A percentile compares a stretch with the other conserved stretches of the same genome.
These are phyloP conservation scores for Naganishia cerealis DNA, from an alignment of 1,284 basidiomycete species.

Conservation along the genomic window DNA sequence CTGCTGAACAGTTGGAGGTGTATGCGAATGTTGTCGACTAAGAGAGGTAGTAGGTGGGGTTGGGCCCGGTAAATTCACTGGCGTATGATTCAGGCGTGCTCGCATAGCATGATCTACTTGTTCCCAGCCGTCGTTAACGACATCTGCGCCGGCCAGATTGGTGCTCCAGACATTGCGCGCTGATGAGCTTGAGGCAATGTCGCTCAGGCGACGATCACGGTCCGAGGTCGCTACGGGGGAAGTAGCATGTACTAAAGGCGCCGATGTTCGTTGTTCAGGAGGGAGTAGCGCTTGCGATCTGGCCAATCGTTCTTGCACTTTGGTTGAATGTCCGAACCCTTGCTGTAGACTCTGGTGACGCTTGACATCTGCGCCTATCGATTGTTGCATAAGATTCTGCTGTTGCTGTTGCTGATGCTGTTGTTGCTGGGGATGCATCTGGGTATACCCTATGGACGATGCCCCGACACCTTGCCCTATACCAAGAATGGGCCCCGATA, in stretches of 20 bases:
- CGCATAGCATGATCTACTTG: constrained; percentile 46
- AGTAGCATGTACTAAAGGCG: not conserved
- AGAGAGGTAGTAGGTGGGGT: not conserved
- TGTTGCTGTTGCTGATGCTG: not conserved
- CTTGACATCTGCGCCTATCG: constrained; percentile 36
- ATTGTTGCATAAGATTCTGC: not conserved
- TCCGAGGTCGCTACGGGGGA: not conserved
- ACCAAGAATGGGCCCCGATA: not conserved
- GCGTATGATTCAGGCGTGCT: constrained; percentile 38
- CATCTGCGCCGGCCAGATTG: not conserved
- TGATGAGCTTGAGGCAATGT: not conserved
- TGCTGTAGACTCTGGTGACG: constrained; percentile 52
- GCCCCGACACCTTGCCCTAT: not conserved
- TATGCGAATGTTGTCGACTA: constrained; percentile 45
- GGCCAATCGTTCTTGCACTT: constrained; percentile 47
- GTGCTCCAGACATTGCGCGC: not conserved
- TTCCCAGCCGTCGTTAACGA: constrained; percentile 35
- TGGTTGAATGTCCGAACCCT: constrained; percentile 44
- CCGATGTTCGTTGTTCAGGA: constrained; percentile 42
- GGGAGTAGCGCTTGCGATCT: constrained; percentile 46
- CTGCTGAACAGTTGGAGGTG: constrained; percentile 31
- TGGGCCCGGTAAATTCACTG: not conserved
- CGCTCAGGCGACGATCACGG: constrained; percentile 13
- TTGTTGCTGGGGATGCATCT: not conserved
- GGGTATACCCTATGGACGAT: not conserved